Base-by-base conservation (phyloP, 1,284 basidiomycete species). In the Anthracocystis panici-leucophaei region DNA sequence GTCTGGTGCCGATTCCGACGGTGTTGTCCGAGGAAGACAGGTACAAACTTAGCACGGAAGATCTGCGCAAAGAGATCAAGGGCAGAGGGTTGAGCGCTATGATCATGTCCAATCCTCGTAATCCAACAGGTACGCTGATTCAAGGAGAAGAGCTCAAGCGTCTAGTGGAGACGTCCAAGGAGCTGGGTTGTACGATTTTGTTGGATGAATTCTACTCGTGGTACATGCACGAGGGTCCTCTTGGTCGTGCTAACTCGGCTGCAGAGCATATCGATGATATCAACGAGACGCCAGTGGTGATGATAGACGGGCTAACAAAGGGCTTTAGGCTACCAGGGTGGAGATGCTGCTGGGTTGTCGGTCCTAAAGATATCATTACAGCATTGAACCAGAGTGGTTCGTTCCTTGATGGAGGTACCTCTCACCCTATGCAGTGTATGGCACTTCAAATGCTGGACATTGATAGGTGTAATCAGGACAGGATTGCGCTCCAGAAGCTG, bases 301-400 rank as follows among this genome's bases (percentile, higher is more conserved):
- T 97, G 74, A 92, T 97, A 74, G 93, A 96, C 80, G 95, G 95
- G 25, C 88, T 97, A 55, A 97, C 95, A 14, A 96, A 97, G 89
- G 93, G 92, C 55, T 87, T 86, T 82, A 75, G 86, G 31, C 75
- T 70, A 12, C 75, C 71, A 38, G 64, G 71, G 16, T 75, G 73
- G 76, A 21, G 73, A 12, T 88, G 95, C 38, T 95, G 94, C 87
- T 97, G 95, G 95, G 94, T 97, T 18, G 86, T 97, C n/a, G 95
- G 78, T 9, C 74, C 77, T 1, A 70, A 71, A 31, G 77, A 81
- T 51, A 65, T 82, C 45, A 78, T 82, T 51, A 66, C 77, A 9
- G 80, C 80, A 2, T 61, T 82, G 25, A 68, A 69, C 57, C 72
- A 79, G 42, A 72, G 73, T 21, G 80, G 80, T 0, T 73, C 67